Conservation (phyloP, 208 protist species). For the Herpetomonas samuelpessoai region DNA sequence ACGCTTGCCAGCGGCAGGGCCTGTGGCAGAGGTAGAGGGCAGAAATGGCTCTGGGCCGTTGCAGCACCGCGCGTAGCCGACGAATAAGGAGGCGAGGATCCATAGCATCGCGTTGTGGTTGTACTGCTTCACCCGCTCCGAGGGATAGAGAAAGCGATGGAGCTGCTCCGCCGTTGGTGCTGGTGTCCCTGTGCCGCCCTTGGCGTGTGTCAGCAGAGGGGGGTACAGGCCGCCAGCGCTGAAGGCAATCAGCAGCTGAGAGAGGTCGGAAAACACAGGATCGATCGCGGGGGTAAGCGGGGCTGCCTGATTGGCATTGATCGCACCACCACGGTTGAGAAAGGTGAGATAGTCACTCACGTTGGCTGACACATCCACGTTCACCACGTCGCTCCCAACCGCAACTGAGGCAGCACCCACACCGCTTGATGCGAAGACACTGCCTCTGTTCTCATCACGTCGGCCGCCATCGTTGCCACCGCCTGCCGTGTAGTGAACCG, state of each 20-base stretch:
- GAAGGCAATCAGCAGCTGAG: conserved; percentile 39
- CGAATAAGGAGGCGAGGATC: conserved; percentile 50
- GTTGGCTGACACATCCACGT: not conserved
- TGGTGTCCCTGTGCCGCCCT: conserved; percentile 4
- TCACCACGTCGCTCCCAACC: not conserved
- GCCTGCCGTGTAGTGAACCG: not conserved
- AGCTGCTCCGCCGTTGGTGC: conserved; percentile 1
- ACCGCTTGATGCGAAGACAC: too few species aligned
- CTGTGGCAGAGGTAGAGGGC: not conserved
- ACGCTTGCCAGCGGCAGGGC: not conserved
- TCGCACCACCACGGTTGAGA: not conserved
- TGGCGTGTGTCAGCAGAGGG: conserved; percentile 46
- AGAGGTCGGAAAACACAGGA: conserved; percentile 41
- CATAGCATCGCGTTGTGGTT: conserved; percentile 39
- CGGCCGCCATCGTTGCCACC: not conserved
- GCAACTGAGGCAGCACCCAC: not conserved
- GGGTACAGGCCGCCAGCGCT: conserved; percentile 64
- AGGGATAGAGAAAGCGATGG: conserved; percentile 29
- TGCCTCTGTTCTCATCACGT: too few species aligned
- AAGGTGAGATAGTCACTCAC: not conserved
- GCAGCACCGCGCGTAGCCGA: conserved; percentile 33
- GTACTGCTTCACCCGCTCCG: conserved; percentile 10
- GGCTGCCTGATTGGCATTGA: not conserved
- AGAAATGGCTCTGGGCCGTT: conserved; percentile 10
- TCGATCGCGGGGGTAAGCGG: not conserved